Percentiles rank a stretch among this genome's conserved stretches.
Conservation (phyloP, 768 basidiomycete genomes). For the Lyophyllum decastes region DNA sequence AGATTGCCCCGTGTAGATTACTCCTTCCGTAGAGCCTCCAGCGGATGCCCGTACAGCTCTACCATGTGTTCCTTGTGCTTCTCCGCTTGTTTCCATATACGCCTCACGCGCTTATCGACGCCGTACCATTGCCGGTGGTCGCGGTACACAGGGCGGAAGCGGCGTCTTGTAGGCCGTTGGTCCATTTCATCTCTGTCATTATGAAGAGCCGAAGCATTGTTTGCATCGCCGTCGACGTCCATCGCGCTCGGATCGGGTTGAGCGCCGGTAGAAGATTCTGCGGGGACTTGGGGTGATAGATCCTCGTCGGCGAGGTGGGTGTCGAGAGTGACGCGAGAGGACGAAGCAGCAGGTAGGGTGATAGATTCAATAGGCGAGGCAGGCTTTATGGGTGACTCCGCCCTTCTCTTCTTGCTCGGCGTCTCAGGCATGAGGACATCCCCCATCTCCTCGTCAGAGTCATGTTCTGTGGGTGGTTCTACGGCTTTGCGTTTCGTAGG, state of each 20-base stretch:
- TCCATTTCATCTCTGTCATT: slow-evolving; percentile 22
- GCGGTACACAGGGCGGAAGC: slow-evolving; percentile 50
- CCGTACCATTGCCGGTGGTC: slow-evolving; percentile 51
- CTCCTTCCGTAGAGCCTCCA: not conserved
- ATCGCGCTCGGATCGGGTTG: not conserved
- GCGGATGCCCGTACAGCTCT: slow-evolving; percentile 12
- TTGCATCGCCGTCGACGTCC: slow-evolving; percentile 10
- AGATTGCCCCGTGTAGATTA: not conserved
- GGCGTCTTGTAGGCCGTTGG: slow-evolving; percentile 25
- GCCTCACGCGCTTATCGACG: slow-evolving; percentile 37
- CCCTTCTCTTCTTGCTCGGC: slow-evolving; percentile 42
- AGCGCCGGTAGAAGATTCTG: not conserved
- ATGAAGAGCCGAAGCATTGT: slow-evolving; percentile 14
- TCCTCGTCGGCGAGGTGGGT: not conserved
- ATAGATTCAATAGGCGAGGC: slow-evolving; percentile 12
- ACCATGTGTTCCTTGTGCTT: slow-evolving; percentile 17
- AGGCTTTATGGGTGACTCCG: slow-evolving; percentile 21
- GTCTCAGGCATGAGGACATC: slow-evolving; percentile 35
- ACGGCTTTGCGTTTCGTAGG: slow-evolving; percentile 37
- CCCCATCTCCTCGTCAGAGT: slow-evolving; percentile 28
- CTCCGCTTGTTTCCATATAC: slow-evolving; percentile 29
- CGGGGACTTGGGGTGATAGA: not conserved
- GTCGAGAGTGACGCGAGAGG: slow-evolving; percentile 11
- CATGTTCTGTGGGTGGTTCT: slow-evolving; percentile 8
- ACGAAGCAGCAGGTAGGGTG: slow-evolving; percentile 15